Percentiles rank a stretch among this genome's conserved stretches.
phyloP scores from a whole-genome alignment of 805 yeast species.

The Wickerhamomyces rabaulensis region DNA sequence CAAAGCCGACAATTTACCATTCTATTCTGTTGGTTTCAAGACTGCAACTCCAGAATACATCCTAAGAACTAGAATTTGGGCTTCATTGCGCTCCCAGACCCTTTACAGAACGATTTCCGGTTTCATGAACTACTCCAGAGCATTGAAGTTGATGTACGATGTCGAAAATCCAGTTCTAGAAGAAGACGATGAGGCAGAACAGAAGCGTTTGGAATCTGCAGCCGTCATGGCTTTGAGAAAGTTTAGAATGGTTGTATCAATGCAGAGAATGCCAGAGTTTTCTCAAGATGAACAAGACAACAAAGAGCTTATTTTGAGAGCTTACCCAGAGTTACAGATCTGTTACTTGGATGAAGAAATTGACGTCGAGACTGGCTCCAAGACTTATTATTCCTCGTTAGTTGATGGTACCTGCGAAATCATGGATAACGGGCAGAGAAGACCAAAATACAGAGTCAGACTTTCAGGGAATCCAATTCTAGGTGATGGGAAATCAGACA shows the following conservation, averaged over 20 bases:
- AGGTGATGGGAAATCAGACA: slow-evolving; percentile 84
- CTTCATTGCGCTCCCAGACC: slow-evolving; percentile 70
- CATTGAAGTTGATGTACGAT: slow-evolving; percentile 57
- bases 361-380: slow-evolving; percentile 30
- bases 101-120: slow-evolving; percentile 70
- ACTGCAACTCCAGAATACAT: slow-evolving; percentile 52
- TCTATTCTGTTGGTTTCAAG: slow-evolving; percentile 60
- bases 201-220: slow-evolving; percentile 37
- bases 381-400: slow-evolving; percentile 53
- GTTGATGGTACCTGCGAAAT: slow-evolving; percentile 69
- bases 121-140: slow-evolving; percentile 64
- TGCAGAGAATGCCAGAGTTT: slow-evolving; percentile 56
- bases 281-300: slow-evolving; percentile 52
- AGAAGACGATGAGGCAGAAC: slow-evolving; percentile 28
- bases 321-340: slow-evolving; percentile 64
- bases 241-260: slow-evolving; percentile 58
- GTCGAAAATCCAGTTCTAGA: slow-evolving; percentile 45
- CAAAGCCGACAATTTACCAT: slow-evolving; percentile 48
- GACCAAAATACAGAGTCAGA: slow-evolving; percentile 58
- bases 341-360: slow-evolving; percentile 54
- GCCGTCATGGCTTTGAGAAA: slow-evolving; percentile 55
- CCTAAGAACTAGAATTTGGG: slow-evolving; percentile 70
- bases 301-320: slow-evolving; percentile 53
- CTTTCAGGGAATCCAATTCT: slow-evolving; percentile 77
- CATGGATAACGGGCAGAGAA: slow-evolving; percentile 49